Percentiles rank a stretch among this genome's conserved stretches.
Conservation (phyloP, 2,329 filamentous ascomycete species). For the Claviceps digitariae region DNA sequence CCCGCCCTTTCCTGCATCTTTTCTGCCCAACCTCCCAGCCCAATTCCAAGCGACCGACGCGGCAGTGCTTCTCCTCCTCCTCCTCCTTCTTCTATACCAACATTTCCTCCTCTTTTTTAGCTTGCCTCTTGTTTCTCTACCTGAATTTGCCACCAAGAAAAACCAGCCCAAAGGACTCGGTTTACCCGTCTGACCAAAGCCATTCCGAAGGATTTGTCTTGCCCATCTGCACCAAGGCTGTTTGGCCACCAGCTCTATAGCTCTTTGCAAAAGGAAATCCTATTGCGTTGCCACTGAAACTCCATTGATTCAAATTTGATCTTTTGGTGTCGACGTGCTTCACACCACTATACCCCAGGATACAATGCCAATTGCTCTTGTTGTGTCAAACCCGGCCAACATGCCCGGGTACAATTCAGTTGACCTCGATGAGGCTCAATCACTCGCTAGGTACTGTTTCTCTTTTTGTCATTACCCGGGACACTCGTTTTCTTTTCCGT, state of each 20-base stretch:
- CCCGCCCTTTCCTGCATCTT: conserved; percentile 17
- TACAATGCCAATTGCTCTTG: conserved; percentile 34
- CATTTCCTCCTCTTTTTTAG: conserved; percentile 8
- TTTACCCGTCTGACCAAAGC: conserved; percentile 1
- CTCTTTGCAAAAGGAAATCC: conserved; percentile 10
- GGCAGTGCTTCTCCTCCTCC: conserved; percentile 1
- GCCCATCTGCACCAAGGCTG: conserved; percentile 13
- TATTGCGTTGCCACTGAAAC: background rate
- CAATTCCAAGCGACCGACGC: conserved; percentile 10
- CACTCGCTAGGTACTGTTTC: conserved; percentile 49
- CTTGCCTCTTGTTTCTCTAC: conserved; percentile 8
- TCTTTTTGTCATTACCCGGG: conserved; percentile 30
- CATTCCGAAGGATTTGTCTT: conserved; percentile 14
- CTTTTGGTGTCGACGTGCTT: conserved; percentile 3
- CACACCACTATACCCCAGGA: conserved; percentile 2
- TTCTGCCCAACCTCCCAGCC: conserved; percentile 23
- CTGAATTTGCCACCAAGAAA: conserved; percentile 9
- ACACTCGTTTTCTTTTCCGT: conserved; percentile 23
- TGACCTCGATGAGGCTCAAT: conserved; percentile 47
- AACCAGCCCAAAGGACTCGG: conserved; percentile 7
- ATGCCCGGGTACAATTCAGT: conserved; percentile 40
- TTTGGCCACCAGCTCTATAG: conserved; percentile 1
- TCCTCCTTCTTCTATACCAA: conserved; percentile 8
- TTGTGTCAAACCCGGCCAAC: conserved; percentile 31
- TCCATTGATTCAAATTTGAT: conserved; percentile 4